These are phyloP conservation scores for Lactarius quietus DNA, from an alignment of 768 basidiomycete species.

Conservation along the genomic window DNA sequence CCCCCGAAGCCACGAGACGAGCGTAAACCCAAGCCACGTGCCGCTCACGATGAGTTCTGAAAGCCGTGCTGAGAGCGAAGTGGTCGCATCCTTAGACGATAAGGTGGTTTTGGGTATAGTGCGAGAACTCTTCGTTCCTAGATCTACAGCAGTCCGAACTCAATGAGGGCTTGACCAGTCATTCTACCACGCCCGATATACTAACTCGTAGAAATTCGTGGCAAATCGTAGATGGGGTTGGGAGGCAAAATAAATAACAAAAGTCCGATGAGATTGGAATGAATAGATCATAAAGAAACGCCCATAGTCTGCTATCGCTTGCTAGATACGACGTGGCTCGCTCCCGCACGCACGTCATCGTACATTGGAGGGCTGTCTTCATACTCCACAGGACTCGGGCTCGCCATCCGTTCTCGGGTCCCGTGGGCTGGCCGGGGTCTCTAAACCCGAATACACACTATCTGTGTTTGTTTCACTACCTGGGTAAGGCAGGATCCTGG, in stretches of 20 bases:
- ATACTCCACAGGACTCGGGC: slow-evolving; percentile 28
- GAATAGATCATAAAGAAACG: neutral
- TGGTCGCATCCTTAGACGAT: too few relatives aligned
- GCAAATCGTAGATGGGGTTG: slow-evolving; percentile 3
- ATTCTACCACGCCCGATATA: neutral
- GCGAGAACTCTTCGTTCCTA: neutral
- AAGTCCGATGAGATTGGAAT: slow-evolving; percentile 1
- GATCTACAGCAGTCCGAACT: neutral
- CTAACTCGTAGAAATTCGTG: slow-evolving; percentile 2
- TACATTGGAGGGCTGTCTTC: slow-evolving; percentile 66
- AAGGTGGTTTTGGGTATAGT: neutral
- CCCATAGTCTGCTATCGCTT: slow-evolving; percentile 10
- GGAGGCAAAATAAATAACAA: slow-evolving; percentile 4
- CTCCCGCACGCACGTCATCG: slow-evolving; percentile 39
- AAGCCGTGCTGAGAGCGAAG: neutral
- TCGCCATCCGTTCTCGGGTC: slow-evolving; percentile 15
- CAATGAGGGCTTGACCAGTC: neutral
- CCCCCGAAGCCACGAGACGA: slow-evolving; percentile 36
- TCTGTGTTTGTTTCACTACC: slow-evolving; percentile 10
- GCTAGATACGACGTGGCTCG: neutral
- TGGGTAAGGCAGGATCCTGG: slow-evolving; percentile 26
- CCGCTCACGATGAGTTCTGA: slow-evolving; percentile 32
- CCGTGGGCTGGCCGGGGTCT: slow-evolving; percentile 1
- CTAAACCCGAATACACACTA: slow-evolving; percentile 21
- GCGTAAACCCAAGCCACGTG: slow-evolving; percentile 14